A percentile compares a stretch with the other conserved stretches of the same genome.
These are phyloP conservation scores for Rhododendron mucronatum DNA, from an alignment of 148 eudicot species.

Conservation along the genomic window DNA sequence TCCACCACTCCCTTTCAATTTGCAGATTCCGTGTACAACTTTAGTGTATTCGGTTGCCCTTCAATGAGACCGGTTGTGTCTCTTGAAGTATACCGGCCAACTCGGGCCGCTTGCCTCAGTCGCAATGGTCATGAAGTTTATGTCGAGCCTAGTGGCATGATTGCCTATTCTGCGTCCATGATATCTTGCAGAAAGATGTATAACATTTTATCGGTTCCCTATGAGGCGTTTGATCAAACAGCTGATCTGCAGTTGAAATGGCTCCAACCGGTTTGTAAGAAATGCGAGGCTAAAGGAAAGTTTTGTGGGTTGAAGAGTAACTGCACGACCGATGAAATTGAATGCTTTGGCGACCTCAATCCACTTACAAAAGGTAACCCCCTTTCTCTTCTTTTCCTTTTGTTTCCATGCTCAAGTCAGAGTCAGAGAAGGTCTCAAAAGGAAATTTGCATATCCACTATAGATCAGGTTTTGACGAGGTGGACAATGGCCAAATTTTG, in stretches of 20 bases:
- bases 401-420: too few species aligned
- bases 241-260: not conserved
- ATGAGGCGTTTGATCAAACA: too few species aligned
- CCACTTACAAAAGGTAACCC: not conserved
- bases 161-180: not conserved
- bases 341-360: not conserved
- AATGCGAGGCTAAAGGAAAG: not conserved
- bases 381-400: too few species aligned
- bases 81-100: too few species aligned
- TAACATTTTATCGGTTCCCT: too few species aligned
- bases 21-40: not conserved
- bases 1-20: not conserved
- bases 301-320: not conserved
- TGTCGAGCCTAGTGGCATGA: accelerated
- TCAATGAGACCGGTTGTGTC: not conserved
- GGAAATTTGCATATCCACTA: not conserved
- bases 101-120: not conserved
- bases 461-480: too few species aligned
- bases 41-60: not conserved
- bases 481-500: too few species aligned
- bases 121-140: not conserved
- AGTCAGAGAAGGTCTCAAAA: too few species aligned
- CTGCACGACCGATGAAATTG: not conserved
- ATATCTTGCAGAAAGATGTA: not conserved
- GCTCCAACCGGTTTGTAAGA: not conserved